A percentile compares a stretch with the other conserved stretches of the same genome.
Evolutionary conservation across 495 filamentous ascomycete genomes (phyloP).

Genomic region (Neurospora sp.): DNA sequence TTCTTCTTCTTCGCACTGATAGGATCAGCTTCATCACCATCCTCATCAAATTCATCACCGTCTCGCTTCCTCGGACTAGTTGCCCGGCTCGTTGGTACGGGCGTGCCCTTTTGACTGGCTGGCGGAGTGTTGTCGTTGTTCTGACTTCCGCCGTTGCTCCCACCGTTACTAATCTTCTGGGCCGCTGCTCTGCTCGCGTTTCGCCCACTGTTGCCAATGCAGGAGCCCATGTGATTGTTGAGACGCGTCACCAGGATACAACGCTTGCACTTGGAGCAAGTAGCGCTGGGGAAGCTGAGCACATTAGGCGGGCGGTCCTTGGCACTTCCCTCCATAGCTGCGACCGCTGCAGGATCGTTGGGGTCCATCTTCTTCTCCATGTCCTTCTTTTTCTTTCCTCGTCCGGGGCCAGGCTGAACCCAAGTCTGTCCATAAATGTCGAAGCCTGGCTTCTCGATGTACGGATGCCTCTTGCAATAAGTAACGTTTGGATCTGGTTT

Average conservation of each 20-base stretch:
- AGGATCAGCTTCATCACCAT: conserved; percentile 38
- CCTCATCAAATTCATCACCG: conserved; percentile 38
- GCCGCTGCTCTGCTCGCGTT: conserved; percentile 51
- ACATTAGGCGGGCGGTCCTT: conserved; percentile 42
- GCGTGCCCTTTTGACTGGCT: conserved; percentile 50
- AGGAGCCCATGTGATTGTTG: conserved; percentile 74
- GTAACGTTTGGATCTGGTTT: conserved; percentile 51
- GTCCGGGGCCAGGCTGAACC: conserved; percentile 39
- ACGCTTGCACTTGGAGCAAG: conserved; percentile 43
- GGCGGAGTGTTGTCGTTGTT: conserved; percentile 44
- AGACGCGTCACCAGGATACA: conserved; percentile 42
- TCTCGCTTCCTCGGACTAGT: conserved; percentile 43
- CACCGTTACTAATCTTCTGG: conserved; percentile 44
- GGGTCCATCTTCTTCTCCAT: conserved; percentile 45
- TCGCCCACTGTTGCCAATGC: conserved; percentile 65
- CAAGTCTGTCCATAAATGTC: conserved; percentile 79
- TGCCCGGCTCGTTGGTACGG: conserved; percentile 37
- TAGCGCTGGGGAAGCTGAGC: conserved; percentile 53
- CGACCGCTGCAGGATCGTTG: conserved; percentile 38
- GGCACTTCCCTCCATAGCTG: conserved; percentile 29
- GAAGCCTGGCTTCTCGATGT: conserved; percentile 60
- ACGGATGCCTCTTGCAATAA: conserved; percentile 71
- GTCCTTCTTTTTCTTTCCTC: conserved; percentile 52
- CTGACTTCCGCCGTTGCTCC: conserved; percentile 34
- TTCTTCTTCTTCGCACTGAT: conserved; percentile 46